A percentile compares a stretch with the other conserved stretches of the same genome.
Conservation (phyloP, 371 early-diverging fungal species). For the Mortierella sp. region DNA sequence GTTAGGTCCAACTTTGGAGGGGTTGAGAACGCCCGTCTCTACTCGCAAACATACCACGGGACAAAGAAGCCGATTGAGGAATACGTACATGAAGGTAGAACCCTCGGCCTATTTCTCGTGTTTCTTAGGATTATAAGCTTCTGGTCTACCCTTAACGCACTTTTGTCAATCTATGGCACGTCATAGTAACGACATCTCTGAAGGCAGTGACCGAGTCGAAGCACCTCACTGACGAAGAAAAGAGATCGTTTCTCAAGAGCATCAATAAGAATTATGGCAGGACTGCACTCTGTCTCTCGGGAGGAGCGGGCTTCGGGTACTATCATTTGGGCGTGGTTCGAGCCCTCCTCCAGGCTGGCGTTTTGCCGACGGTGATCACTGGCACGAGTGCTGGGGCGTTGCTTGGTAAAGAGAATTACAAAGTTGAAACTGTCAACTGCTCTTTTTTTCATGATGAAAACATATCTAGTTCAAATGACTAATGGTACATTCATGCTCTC, state of each 20-base stretch:
- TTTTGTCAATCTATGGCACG: neutral
- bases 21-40: conserved; percentile 80
- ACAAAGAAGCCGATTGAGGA: conserved; percentile 83
- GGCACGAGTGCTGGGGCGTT: conserved; percentile 88
- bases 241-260: conserved; percentile 78
- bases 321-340: conserved; percentile 85
- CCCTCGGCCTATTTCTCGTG: neutral
- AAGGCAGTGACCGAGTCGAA: conserved; percentile 67
- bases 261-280: conserved; percentile 86
- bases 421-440: too few relatives aligned
- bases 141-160: neutral
- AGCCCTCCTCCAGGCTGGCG: conserved; percentile 76
- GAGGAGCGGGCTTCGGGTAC: conserved; percentile 90
- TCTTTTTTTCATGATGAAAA: neutral
- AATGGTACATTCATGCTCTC: conserved; percentile 21
- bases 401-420: conserved; percentile 57
- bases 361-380: conserved; percentile 87
- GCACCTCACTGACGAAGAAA: conserved; percentile 64
- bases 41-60: conserved; percentile 81
- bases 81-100: conserved; percentile 80
- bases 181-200: conserved; percentile 70
- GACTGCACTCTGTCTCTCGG: conserved; percentile 89
- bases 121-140: neutral
- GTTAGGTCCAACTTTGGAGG: conserved; percentile 86
- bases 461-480: conserved; percentile 27